phyloP scores from a whole-genome alignment of 768 basidiomycete genomes.

The Phlebiopsis flavidoalba region DNA sequence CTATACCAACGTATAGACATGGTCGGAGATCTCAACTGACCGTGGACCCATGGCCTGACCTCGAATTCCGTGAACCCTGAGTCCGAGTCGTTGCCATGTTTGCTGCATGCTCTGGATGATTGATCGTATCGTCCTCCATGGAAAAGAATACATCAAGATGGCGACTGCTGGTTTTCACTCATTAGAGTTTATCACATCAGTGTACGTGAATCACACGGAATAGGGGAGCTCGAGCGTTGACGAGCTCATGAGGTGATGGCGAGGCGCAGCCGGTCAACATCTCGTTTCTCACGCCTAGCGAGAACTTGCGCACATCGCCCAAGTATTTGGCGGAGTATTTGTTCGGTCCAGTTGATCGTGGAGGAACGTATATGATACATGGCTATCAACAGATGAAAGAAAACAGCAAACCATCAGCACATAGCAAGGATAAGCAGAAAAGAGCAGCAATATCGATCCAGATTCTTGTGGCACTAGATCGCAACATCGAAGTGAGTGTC shows the following conservation, averaged over 20 bases:
- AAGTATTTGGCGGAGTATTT: too few relatives aligned
- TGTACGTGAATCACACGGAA: neutral
- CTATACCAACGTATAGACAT: neutral
- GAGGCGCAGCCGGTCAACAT: neutral
- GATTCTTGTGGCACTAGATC: slow-evolving; percentile 6
- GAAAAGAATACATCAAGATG: neutral
- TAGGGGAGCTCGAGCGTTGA: neutral
- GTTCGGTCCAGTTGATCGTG: neutral
- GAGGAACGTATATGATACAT: neutral
- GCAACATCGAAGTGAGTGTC: slow-evolving; percentile 73
- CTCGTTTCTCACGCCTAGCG: neutral
- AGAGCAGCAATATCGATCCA: neutral
- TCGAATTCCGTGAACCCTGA: neutral
- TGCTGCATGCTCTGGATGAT: neutral
- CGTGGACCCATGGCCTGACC: neutral
- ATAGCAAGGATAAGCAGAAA: neutral
- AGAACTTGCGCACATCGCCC: neutral
- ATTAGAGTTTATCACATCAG: neutral
- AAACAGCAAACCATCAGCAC: neutral
- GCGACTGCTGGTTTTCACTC: neutral
- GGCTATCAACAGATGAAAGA: neutral
- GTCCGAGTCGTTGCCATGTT: neutral
- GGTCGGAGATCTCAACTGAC: neutral
- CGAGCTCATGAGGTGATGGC: neutral
- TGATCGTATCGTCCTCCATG: neutral